Percentiles rank a stretch among this genome's conserved stretches.
These are phyloP conservation scores for Raffaelea deltoideospora DNA, from an alignment of 2,329 filamentous ascomycete species.

Conservation along the genomic window DNA sequence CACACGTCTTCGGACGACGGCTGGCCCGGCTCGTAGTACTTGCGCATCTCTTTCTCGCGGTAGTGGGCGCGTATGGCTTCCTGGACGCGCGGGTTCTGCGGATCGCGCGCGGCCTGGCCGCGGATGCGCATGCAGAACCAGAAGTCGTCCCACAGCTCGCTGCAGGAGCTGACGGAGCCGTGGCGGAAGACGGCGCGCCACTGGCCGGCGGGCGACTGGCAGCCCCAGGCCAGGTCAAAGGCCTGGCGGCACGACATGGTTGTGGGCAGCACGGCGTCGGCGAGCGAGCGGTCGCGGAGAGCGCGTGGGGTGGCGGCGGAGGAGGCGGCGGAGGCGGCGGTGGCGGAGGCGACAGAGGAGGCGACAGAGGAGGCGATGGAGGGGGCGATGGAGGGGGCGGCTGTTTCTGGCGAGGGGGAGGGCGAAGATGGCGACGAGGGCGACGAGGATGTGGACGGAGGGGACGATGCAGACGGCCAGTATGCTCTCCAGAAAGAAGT, in stretches of 20 bases:
- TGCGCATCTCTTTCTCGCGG: conserved; percentile 46
- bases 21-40: conserved; percentile 48
- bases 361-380: conserved; percentile 6
- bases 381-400: conserved; percentile 6
- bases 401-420: too few species aligned
- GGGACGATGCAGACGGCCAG: too few species aligned
- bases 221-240: conserved; percentile 91
- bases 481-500: neutral
- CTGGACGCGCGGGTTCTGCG: conserved; percentile 38
- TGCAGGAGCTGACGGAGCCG: conserved; percentile 61
- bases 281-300: conserved; percentile 21
- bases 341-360: conserved; percentile 40
- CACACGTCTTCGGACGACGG: conserved; percentile 84
- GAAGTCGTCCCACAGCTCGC: conserved; percentile 81
- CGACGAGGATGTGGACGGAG: too few species aligned
- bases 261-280: conserved; percentile 59
- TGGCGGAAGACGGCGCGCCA: conserved; percentile 86
- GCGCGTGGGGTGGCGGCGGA: conserved; percentile 6
- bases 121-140: conserved; percentile 94
- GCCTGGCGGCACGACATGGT: conserved; percentile 78
- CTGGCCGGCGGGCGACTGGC: conserved; percentile 79
- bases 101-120: conserved; percentile 41
- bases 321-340: conserved; percentile 12
- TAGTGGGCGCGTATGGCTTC: conserved; percentile 53
- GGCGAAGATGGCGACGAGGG: too few species aligned